These are phyloP conservation scores for Cenchrus fungigraminus DNA, from an alignment of 176 grass and related monocot species.

Conservation along the genomic window DNA sequence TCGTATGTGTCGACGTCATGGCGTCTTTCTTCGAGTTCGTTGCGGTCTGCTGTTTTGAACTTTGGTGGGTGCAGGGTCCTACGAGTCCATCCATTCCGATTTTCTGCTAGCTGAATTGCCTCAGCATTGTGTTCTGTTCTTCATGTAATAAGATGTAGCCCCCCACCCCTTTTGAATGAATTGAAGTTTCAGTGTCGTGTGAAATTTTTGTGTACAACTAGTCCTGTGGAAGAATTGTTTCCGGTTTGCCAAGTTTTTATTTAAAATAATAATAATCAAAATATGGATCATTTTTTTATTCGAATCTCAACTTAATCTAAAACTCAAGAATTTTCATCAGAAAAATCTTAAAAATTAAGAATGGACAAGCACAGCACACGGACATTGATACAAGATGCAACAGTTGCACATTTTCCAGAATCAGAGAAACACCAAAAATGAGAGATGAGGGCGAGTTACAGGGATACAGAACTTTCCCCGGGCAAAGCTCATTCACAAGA, in stretches of 20 bases:
- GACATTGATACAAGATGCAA: not conserved
- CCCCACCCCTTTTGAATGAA: constrained; percentile 2
- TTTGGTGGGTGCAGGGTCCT: not conserved
- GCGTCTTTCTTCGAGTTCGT: not conserved
- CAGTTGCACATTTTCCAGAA: constrained; percentile 13
- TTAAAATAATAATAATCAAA: too few relatives aligned
- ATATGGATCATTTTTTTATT: not conserved
- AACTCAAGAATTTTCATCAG: not conserved
- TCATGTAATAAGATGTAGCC: constrained; percentile 46
- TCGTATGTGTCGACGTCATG: not conserved
- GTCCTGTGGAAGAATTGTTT: not conserved
- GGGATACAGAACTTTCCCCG: not conserved
- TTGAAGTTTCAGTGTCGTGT: constrained; percentile 11
- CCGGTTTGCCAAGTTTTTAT: not conserved
- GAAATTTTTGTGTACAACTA: not conserved
- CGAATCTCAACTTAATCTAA: not conserved
- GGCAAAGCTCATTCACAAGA: not conserved
- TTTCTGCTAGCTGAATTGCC: not conserved
- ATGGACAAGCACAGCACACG: not conserved
- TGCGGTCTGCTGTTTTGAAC: not conserved
- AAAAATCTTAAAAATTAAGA: not conserved
- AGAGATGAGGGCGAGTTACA: not conserved
- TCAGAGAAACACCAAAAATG: not conserved
- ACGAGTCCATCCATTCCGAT: not conserved
- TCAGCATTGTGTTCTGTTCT: not conserved